Evolutionary conservation across 768 basidiomycete genomes (phyloP), one percentile per base, ranked within the genome.

Genomic region (Boletus pseudopeckii): DNA sequence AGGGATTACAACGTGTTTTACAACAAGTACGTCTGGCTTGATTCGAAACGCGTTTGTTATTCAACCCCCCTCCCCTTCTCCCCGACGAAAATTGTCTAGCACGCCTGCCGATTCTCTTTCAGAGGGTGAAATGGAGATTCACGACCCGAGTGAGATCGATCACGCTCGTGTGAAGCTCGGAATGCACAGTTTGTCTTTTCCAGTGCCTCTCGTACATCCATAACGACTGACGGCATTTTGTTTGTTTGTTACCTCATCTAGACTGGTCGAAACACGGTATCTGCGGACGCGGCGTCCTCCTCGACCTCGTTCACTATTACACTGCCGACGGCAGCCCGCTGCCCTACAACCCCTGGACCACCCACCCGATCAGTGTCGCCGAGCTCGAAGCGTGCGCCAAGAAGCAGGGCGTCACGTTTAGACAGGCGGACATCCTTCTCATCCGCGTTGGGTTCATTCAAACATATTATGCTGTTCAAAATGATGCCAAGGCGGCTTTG

Each of bases 261-360:
- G 86, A 86, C 62, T 87, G 84, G 85, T 82, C 86, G 1, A 77
- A 76, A 18, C 86, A 86, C 60, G 85, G 86, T 1, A 85, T 86
- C 40, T 83, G 82, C 48, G 84, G 85, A 1, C 79, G 86, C 3
- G 86, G 84, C 18, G 82, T 88, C 44, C 69, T 87, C 20, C 76
- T 88, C 33, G 85, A 88, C 68, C 67, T 86, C 33, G 82, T 86
- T 50, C 66, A 74, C 11, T 80, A 78, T 66, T 77, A 79, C 53
- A 79, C 77, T 1, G 72, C 73, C 9, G 53, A 63, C 4, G 65
- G 65, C 7, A 59, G 67, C 4, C 65, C 72, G 7, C 67, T 84
- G 2, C 84, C 83, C 0, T 86, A 84, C 58, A 79, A 86, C 64
- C 85, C 86, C 2, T 86, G 84, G 83, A 72, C 76, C 11, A 73